Base-by-base conservation (phyloP, 495 filamentous ascomycete species). In the Penicillium manginii region DNA sequence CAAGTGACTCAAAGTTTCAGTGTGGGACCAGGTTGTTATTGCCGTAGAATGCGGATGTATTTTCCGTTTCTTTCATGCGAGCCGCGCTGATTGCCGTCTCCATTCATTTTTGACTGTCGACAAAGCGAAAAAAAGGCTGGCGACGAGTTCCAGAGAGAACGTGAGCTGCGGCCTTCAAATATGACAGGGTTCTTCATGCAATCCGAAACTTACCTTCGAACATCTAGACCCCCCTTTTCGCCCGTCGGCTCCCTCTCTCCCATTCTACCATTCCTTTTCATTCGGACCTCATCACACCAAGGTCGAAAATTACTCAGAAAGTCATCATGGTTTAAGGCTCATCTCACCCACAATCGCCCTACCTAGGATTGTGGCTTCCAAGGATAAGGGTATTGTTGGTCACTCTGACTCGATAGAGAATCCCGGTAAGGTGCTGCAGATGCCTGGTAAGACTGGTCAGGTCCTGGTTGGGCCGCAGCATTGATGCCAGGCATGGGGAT, bases 101-200 rank as follows among this genome's bases (percentile, higher is more conserved):
- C 35, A 10, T 37, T 11, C 12, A 37, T 29, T 29, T 26, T 29
- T 29, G 26, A 29, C 35, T 11, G 35, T 37, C 15, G 35, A n/a
- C 15, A 11, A 37, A 10, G 15, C n/a, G n/a, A n/a, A n/a, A 10
- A n/a, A 37, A 37, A 29, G 26, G 26, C 35, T 37, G 35, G 35
- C 15, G 12, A 11, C 35, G 15, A 37, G 9, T 14, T n/a, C 9
- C 9, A 5, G 2, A 37, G 35, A 37, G 11, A n/a, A 14, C 14
- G 11, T 14, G 35, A 37, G 35, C 35, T 12, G 35, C 15, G 9
- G 17, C 63, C 67, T 48, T 72, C 63, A 51, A 75, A 71, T 14
- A 37, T n/a, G 12, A 37, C 35, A 1, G 35, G 15, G 11, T n/a
- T 37, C 4, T 37, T 37, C 14, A 11, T 37, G 5, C 15, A 37